Evolutionary conservation across 495 filamentous ascomycete species (phyloP), one percentile per base, ranked within the genome.

Genomic region (Penicillium arizonense): DNA sequence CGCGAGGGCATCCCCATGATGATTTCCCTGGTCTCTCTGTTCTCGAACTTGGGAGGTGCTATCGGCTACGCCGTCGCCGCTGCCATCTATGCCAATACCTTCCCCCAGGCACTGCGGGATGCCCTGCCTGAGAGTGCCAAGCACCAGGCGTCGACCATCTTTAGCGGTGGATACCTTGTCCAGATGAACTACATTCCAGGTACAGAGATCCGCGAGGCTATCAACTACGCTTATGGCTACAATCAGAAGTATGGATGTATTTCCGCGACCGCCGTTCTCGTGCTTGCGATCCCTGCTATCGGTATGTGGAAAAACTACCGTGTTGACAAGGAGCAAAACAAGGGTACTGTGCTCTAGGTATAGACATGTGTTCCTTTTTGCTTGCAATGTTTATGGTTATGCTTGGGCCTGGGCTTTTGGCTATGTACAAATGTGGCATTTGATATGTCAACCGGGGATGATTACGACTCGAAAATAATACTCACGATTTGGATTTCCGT

Each of bases 21-120:
- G 37, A 73, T 90, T 1, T 84, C 87, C 0, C 53, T 90, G 32
- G 69, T 83, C 51, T 71, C 73, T 33, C 74, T 89, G 64, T 86
- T 85, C 63, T 67, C 77, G 36, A 78, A 65, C 50, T 67, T 90
- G 11, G 88, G 88, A n/a, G 82, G 84, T 30, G 82, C 82, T 13
- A 81, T 88, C 48, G 88, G 88, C 4, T 57, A 64, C 16, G 75
- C 83, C 5, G 68, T 90, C 3, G 70, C 81, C 2, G 74, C 72
- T 1, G 84, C 86, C 34, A 82, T 91, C 56, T 90, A 84, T 76
- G 82, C 78, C 26, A 74, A 75, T 57, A 70, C 77, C 38, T 83
- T 89, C 62, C 83, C 83, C 16, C 32, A 52, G 3, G 69, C 70
- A 8, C 72, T 91, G n/a, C 48, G 40, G n/a, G 16, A 41, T 13